Evolutionary conservation across 2,329 filamentous ascomycete genomes (phyloP), one percentile per base, ranked within the genome.

Genomic region (Paecilomyces variotii): DNA sequence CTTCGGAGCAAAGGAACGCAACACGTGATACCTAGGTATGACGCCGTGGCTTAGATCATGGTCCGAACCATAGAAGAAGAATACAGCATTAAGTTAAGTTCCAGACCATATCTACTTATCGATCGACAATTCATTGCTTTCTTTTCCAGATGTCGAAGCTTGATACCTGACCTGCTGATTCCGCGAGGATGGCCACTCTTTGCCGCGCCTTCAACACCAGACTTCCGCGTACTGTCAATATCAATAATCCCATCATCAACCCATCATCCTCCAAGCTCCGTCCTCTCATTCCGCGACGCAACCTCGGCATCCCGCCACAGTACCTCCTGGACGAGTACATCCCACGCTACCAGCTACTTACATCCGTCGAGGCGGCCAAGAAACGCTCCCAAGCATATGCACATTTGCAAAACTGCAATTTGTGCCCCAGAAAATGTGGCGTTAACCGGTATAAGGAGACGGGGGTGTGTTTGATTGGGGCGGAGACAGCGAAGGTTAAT

Each of bases 391-490:
- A 78, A 24, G 89, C 90, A 1, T 90, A 92, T 67, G 84, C 85
- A 0, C 89, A 95, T 69, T 78, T 95, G 28, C 78, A 82, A 11
- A 85, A 91, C 58, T 95, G 89, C 75, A 95, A 94, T 66, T 80
- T 95, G 6, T 95, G 90, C 65, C 90, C 90, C 1, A 81, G 89
- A 11, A 76, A 84, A 53, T 94, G 90, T 71, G 85, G 86, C 56
- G 88, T 93, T 34, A 91, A 95, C 71, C 84, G 90, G n/a, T 91
- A 86, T 67, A 84, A 92, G 73, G 87, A 81, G 64, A 90, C 88
- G 0, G 90, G 90, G 12, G 82, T 88, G 68, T 95, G 90, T 69
- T 78, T 94, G 60, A 88, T 94, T 64, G 89, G 89, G 12, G 80
- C 81, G 0, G 82, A 87, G 60, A 87, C 82, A 53, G 88, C 85